Evolutionary conservation across 805 yeast genomes (phyloP).

Genomic region (Kockiozyma suomiensis): DNA sequence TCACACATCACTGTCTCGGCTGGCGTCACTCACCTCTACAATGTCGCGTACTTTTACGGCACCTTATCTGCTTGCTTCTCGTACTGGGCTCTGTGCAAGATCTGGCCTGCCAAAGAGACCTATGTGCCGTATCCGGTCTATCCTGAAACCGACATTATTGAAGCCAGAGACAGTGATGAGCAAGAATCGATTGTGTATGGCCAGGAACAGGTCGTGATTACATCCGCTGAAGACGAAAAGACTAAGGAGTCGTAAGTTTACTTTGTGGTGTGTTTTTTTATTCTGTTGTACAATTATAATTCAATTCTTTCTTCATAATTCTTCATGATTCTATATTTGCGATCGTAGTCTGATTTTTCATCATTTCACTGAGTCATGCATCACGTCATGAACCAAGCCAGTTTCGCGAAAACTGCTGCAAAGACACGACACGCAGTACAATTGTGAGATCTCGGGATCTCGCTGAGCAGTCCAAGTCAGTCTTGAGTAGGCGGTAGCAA

Average conservation of each 20-base stretch:
- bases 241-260: neutral
- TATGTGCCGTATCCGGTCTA: constrained; percentile 17
- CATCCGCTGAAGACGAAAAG: neutral
- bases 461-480: too few species aligned
- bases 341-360: too few species aligned
- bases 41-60: constrained; percentile 64
- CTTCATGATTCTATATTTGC: too few species aligned
- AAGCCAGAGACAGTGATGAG: constrained; percentile 11
- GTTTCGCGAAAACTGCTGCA: too few species aligned
- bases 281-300: neutral
- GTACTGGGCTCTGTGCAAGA: constrained; percentile 52
- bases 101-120: constrained; percentile 52
- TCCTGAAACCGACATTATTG: constrained; percentile 22
- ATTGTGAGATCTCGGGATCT: too few species aligned
- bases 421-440: too few species aligned
- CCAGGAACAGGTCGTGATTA: neutral
- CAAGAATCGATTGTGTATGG: neutral
- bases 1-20: constrained; percentile 52
- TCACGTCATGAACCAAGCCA: too few species aligned
- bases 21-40: constrained; percentile 65
- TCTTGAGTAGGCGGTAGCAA: too few species aligned
- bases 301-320: neutral
- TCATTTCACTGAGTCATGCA: too few species aligned
- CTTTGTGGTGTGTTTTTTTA: neutral
- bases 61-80: constrained; percentile 56